Evolutionary conservation across 169 alveolate species (phyloP).

Genomic region (Eimeria necatrix): DNA sequence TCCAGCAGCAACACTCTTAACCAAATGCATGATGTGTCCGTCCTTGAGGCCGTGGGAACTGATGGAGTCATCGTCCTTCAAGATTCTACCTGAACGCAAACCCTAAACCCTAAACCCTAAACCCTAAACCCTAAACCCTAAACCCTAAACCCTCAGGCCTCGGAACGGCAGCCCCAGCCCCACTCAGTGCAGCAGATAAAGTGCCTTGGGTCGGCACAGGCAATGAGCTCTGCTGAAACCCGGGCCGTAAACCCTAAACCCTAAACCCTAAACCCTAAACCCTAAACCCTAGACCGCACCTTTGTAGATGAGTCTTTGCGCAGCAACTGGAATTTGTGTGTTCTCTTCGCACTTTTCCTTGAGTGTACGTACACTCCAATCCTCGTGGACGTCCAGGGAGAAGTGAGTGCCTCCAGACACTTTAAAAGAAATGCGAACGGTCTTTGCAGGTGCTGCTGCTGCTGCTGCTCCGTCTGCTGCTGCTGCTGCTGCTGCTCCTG

Average conservation of each 20-base stretch:
- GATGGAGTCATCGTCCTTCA: conserved; percentile 92
- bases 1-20: conserved; percentile 89
- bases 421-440: conserved; percentile 81
- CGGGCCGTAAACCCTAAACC: conserved; percentile 84
- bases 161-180: too few species aligned
- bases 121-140: not conserved
- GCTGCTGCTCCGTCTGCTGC: not conserved
- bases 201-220: too few species aligned
- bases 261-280: not conserved
- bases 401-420: conserved; percentile 91
- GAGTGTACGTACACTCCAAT: conserved; percentile 86
- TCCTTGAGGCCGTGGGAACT: conserved; percentile 88
- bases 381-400: conserved; percentile 84
- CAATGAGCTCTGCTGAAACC: too few species aligned
- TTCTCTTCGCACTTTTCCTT: conserved; percentile 88
- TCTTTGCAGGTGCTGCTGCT: not conserved
- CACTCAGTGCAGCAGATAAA: too few species aligned
- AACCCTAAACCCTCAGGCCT: too few species aligned
- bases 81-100: conserved; percentile 88
- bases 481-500: not conserved
- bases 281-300: conserved; percentile 77
- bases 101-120: not conserved
- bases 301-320: conserved; percentile 90
- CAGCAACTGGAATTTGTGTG: conserved; percentile 87
- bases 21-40: conserved; percentile 94